Evolutionary conservation across 306 rosid species (phyloP), one percentile per base, ranked within the genome.

Genomic region (Crataegus laevigata): DNA sequence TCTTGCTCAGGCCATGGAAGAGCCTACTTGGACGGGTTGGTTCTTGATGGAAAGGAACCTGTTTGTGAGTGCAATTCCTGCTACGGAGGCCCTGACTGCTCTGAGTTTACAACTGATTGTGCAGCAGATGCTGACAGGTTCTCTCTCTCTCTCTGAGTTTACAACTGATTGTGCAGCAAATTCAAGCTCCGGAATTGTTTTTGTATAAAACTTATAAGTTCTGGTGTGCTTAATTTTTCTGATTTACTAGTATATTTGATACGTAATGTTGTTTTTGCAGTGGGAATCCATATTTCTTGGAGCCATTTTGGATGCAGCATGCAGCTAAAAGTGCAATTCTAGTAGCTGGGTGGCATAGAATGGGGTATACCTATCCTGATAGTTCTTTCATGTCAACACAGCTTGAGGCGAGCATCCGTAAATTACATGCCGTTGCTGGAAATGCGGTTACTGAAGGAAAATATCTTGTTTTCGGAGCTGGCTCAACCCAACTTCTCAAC

Each of bases 1-100:
- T 14, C 72, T 55, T 88, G 89, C 40, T 85, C 91, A 3, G 89
- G 91, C 19, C 91, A 88, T 79, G 91, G 91, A 62, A 81, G 86
- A 63, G 86, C 87, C 25, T 88, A 78, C 69, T 59, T 85, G 75
- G 91, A 88, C 79, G 89, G 91, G 6, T 15, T 83, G 59, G 38
- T 83, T 78, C 76, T 85, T 17, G 63, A 69, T 18, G 87, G 82
- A 2, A 76, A 77, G 25, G 9, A 55, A 3, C 89, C 85, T 9
- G 74, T 69, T 75, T 88, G 91, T 75, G 91, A 88, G 43, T 88
- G 91, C 77, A 79, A 88, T 75, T 3, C 72, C 17, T 88, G 91
- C 78, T 88, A 85, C 45, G 68, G 47, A 26, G 89, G 91, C 3
- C 58, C 80, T 4, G 68, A 72, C 22, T 88, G 91, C 67, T 85